Evolutionary conservation across 306 rosid species (phyloP).

Genomic region (Vicia faba): DNA sequence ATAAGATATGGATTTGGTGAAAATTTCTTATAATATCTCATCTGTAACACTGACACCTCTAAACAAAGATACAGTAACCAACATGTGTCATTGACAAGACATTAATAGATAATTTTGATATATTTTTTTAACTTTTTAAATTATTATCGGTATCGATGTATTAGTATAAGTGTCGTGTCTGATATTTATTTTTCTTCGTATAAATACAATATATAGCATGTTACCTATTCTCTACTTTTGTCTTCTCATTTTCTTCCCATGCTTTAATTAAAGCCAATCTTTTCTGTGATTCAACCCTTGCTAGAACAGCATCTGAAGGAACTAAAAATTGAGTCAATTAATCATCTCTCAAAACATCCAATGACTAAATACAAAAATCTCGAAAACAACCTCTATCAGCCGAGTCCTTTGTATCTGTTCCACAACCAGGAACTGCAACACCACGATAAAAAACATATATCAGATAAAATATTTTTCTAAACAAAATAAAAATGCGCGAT

Average conservation of each 20-base stretch:
- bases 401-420: constrained; percentile 39
- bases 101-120: no score
- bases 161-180: no score
- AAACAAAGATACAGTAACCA: no score
- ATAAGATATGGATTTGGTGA: no score
- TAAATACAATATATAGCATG: no score
- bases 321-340: neutral
- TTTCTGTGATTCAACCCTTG: constrained; percentile 70
- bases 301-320: constrained; percentile 55
- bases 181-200: no score
- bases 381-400: constrained; percentile 52
- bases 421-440: constrained; percentile 41
- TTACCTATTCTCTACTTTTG: constrained; percentile 73
- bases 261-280: constrained; percentile 75
- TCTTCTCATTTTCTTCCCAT: constrained; percentile 91
- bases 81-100: no score
- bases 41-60: no score
- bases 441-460: constrained; percentile 29
- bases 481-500: no score
- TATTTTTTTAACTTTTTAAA: no score
- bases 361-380: neutral
- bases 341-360: neutral
- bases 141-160: no score
- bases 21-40: no score
- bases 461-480: neutral